These are phyloP conservation scores for Rhazya stricta DNA, from an alignment of 257 asterid genomes.

Conservation along the genomic window DNA sequence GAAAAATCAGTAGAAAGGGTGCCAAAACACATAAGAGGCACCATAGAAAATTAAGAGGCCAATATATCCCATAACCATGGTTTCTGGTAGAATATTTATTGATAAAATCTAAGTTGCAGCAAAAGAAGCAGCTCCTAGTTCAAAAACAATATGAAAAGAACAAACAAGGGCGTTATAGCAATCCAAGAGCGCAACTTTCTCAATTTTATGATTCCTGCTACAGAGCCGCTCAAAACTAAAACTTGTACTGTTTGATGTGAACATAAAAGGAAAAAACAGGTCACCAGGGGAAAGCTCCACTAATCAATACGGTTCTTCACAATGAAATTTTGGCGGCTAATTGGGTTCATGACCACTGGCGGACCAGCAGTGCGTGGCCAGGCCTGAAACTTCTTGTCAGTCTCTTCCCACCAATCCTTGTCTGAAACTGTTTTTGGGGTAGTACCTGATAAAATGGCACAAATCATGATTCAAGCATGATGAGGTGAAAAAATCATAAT, in stretches of 20 bases:
- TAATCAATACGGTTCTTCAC: constrained; percentile 59
- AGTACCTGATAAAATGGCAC: constrained; percentile 39
- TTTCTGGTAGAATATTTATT: constrained; percentile 13
- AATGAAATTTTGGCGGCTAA: constrained; percentile 87
- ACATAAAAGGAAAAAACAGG: not conserved
- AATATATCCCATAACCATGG: not conserved
- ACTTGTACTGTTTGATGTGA: not conserved
- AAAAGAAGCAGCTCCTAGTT: not conserved
- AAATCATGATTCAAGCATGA: not conserved
- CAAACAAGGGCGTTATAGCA: not conserved
- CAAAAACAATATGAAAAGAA: not conserved
- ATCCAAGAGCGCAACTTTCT: not conserved
- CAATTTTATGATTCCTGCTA: constrained; percentile 13
- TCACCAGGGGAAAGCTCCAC: constrained; percentile 1
- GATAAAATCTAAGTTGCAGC: not conserved
- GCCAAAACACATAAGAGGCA: not conserved
- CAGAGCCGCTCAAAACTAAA: not conserved
- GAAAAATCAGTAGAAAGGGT: not conserved
- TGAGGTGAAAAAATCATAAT: not conserved
- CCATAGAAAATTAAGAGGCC: not conserved
- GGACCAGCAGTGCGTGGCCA: constrained; percentile 99
- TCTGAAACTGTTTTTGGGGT: constrained; percentile 56
- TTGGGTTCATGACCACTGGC: constrained; percentile 95
- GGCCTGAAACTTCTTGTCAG: constrained; percentile 89
- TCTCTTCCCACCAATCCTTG: constrained; percentile 70